A percentile compares a stretch with the other conserved stretches of the same genome.
These are phyloP conservation scores for Cordia subcordata DNA, from an alignment of 257 asterid species.

Conservation along the genomic window DNA sequence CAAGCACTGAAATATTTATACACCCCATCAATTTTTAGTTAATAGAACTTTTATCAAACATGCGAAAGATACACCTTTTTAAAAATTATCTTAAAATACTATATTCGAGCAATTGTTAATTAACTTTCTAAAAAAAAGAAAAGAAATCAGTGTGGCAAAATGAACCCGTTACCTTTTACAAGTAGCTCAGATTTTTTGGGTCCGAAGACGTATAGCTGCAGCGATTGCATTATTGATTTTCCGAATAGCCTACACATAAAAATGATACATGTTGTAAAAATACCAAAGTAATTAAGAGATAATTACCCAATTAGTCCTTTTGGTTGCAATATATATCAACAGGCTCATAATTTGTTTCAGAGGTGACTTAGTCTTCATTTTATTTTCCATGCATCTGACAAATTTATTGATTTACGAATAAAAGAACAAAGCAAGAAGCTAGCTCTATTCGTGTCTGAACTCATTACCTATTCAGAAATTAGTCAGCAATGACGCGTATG, in stretches of 20 bases:
- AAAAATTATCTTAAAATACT: not conserved
- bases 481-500: not conserved
- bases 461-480: not conserved
- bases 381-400: too few species aligned
- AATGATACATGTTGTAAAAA: not conserved
- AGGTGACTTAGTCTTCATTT: too few species aligned
- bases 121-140: not conserved
- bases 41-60: too few species aligned
- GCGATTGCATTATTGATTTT: conserved; percentile 57
- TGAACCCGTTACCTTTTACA: conserved; percentile 32
- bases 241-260: conserved; percentile 40
- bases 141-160: not conserved
- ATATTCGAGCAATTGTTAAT: not conserved
- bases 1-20: too few species aligned
- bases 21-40: too few species aligned
- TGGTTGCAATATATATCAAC: too few species aligned
- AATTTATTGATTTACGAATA: too few species aligned
- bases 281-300: not conserved
- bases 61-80: too few species aligned
- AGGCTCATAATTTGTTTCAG: too few species aligned
- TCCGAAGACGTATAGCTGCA: conserved; percentile 55
- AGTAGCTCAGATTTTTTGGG: conserved; percentile 26
- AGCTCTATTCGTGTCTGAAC: too few species aligned
- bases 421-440: too few species aligned
- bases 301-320: not conserved